Conservation (phyloP, 176 grass and related monocot species). For the Oryza rufipogon region DNA sequence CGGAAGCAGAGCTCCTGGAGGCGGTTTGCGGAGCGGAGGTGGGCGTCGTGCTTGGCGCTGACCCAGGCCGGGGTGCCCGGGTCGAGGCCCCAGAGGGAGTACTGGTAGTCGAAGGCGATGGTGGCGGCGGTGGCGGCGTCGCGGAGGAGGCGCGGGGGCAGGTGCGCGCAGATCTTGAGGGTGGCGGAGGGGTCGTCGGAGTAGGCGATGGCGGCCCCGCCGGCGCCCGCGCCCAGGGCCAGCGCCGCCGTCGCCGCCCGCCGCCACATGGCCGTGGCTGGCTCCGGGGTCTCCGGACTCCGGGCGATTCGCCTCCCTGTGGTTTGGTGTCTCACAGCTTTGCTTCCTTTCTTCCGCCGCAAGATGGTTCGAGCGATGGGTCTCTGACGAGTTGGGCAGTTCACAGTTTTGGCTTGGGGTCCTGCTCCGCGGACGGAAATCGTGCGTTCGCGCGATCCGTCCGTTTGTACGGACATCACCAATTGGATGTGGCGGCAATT, state of each 20-base stretch:
- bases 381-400: background rate
- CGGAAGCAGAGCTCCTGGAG: slow-evolving; percentile 95
- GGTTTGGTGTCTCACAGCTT: background rate
- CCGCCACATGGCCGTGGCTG: slow-evolving; percentile 55
- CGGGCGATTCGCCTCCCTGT: background rate
- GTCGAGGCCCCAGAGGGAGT: slow-evolving; percentile 73
- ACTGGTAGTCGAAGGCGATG: slow-evolving; percentile 80
- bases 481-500: background rate
- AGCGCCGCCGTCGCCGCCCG: slow-evolving; percentile 44
- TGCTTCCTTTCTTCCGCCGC: slow-evolving; percentile 42
- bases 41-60: slow-evolving; percentile 60
- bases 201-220: slow-evolving; percentile 50
- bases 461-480: slow-evolving; percentile 34
- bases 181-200: slow-evolving; percentile 62
- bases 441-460: slow-evolving; percentile 39
- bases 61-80: slow-evolving; percentile 57
- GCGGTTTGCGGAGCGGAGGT: slow-evolving; percentile 70
- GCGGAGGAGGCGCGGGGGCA: slow-evolving; percentile 81
- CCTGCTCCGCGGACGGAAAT: too few relatives aligned
- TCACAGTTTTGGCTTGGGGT: background rate
- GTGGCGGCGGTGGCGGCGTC: slow-evolving; percentile 68
- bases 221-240: slow-evolving; percentile 46
- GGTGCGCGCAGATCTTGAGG: slow-evolving; percentile 71
- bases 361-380: slow-evolving; percentile 36
- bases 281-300: background rate